Conservation (phyloP, 2,329 filamentous ascomycete species). For the Mycogone perniciosa region DNA sequence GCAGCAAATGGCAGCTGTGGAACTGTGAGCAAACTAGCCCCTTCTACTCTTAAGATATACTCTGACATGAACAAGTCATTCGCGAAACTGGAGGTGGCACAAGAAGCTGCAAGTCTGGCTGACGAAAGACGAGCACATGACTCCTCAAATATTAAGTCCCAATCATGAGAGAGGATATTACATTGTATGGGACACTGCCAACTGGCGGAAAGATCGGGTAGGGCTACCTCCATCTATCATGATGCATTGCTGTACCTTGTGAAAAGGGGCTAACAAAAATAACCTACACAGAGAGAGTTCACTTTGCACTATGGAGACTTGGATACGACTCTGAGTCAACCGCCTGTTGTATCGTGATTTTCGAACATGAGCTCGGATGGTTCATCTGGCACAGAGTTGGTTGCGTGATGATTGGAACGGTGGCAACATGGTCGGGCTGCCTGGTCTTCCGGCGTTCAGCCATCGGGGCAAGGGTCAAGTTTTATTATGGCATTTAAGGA, state of each 20-base stretch:
- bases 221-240: constrained; percentile 22
- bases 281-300: constrained; percentile 46
- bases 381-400: constrained; percentile 10
- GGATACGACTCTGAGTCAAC: constrained; percentile 40
- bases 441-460: constrained; percentile 26
- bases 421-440: constrained; percentile 11
- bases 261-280: background rate
- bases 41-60: background rate
- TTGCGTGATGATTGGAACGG: constrained; percentile 15
- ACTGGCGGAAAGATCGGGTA: constrained; percentile 59
- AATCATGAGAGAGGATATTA: constrained; percentile 60
- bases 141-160: constrained; percentile 51
- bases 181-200: constrained; percentile 57
- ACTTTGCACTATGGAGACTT: constrained; percentile 57
- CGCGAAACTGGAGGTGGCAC: constrained; percentile 63
- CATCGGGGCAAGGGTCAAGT: constrained; percentile 23
- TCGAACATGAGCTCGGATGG: background rate
- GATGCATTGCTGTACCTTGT: background rate
- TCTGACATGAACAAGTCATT: constrained; percentile 40
- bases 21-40: constrained; percentile 43
- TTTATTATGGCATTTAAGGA: constrained; percentile 24
- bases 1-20: constrained; percentile 56
- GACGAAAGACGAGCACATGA: constrained; percentile 61
- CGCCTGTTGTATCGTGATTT: constrained; percentile 23
- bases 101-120: constrained; percentile 61